Base-by-base conservation (phyloP, 2,329 filamentous ascomycete species). In the Graphiopsis chlorocephala region DNA sequence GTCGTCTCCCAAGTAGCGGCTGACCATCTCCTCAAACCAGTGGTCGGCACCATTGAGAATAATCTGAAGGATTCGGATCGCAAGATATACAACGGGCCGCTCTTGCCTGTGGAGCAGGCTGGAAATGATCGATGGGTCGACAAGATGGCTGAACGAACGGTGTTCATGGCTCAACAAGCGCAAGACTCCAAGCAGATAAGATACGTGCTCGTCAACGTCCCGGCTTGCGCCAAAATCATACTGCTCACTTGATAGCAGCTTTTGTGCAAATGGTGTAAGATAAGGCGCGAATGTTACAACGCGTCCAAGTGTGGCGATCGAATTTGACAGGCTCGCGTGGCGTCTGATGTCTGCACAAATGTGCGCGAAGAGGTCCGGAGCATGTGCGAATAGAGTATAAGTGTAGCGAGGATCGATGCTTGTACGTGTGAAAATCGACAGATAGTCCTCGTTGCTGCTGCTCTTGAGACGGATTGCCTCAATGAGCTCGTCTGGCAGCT, bases 221-320 rank as follows among this genome's bases (percentile, higher is more conserved):
- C 65, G 25, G 8, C 45, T 47, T 14, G 25, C 23, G 11, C 60
- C 60, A 17, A 70, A 65, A 10, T 26, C 20, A 55, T 69, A 68
- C 4, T 56, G 52, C 63, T 74, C 70, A 23, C 35, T 56, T 20
- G 64, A 64, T 28, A 75, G 64, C 5, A 71, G 29, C 17, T 65
- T 61, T 28, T 66, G 69, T 48, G 74, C 72, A 55, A 66, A 70
- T 12, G 72, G 66, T 31, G 89, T 87, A 50, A 98, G 82, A 74
- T 94, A 87, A 59, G 92, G 90, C 69, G 91, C 90, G 81, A 95
- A 89, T 20, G 92, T 91, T 71, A 97, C 77, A 68, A 97, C 84
- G 72, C 90, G 86, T 66, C 91, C 90, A 79, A 97, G 90, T 33
- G 91, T 89, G 64, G 88, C 84, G 68, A 94, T 53, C 3, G 69